phyloP scores from a whole-genome alignment of 2,329 filamentous ascomycete genomes.

The Rutstroemia sp. region DNA sequence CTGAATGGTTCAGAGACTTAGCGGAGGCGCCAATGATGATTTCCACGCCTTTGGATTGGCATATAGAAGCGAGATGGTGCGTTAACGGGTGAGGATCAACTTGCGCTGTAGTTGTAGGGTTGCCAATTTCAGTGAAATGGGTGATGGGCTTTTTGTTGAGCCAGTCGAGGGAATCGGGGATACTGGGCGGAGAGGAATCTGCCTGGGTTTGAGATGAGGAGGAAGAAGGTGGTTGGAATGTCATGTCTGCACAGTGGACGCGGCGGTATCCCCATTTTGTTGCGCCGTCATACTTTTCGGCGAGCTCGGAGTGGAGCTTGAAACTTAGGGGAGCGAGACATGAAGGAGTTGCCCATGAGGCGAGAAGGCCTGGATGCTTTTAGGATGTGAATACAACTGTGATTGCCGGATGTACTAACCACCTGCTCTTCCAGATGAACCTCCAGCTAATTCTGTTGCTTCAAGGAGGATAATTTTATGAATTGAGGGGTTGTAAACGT shows the following conservation, averaged over 20 bases:
- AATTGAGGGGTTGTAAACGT: constrained; percentile 62
- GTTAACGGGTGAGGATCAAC: background rate
- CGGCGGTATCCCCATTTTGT: constrained; percentile 77
- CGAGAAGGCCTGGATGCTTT: constrained; percentile 49
- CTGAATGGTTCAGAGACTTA: background rate
- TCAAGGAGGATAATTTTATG: constrained; percentile 59
- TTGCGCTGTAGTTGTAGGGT: background rate
- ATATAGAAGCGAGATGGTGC: background rate
- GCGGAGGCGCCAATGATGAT: background rate
- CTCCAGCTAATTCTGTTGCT: constrained; percentile 72
- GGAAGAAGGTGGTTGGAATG: background rate
- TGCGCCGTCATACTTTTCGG: constrained; percentile 68
- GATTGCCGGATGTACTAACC: constrained; percentile 35
- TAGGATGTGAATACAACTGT: background rate
- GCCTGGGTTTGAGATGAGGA: too few relatives aligned
- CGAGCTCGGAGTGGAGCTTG: constrained; percentile 69
- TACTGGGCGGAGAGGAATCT: too few relatives aligned
- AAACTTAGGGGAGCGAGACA: constrained; percentile 80
- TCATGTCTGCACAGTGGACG: constrained; percentile 52
- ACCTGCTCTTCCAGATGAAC: constrained; percentile 87
- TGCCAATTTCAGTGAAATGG: background rate
- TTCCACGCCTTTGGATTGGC: background rate
- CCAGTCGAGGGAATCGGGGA: background rate
- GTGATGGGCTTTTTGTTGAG: background rate
- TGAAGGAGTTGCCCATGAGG: constrained; percentile 79